Base-by-base conservation (phyloP, 2,329 filamentous ascomycete species). In the Verticillium zaregamsianum region DNA sequence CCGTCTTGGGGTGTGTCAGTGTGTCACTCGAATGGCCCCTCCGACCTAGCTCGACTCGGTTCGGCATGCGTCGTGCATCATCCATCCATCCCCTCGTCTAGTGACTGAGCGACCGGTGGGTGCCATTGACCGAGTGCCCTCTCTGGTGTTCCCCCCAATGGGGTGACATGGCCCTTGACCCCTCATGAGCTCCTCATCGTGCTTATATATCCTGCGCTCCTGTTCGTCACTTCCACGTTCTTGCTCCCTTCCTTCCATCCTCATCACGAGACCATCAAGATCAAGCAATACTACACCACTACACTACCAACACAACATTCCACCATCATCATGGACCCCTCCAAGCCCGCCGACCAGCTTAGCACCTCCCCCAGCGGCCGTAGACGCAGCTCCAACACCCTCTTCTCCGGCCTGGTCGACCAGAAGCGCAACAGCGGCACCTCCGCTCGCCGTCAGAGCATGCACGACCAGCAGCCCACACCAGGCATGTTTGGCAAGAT, bases 401-500 rank as follows among this genome's bases (percentile, higher is more conserved):
- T 82, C 67, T 87, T 86, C 70, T 79, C 83, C 5, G 74, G 78
- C 14, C 79, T 87, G 2, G 74, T 79, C 56, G 77, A 80, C 64
- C 79, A 82, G 61, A 86, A 85, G 72, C 79, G 82, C 58, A 70
- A 72, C 23, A 74, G 73, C 56, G 76, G 80, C 62, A 78, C 80
- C 28, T 66, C 62, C 2, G 79, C 80, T n/a, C 80, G 84, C 15
- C 82, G 84, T 6, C 79, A 82, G 68, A 85, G 82, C 68, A 74
- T 86, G 66, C 77, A 76, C 33, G 84, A 87, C 62, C 84, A 86
- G 69, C 77, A 78, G 62, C 76, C 76, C 15, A 72, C 76, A 58
- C 69, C 77, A 1, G 83, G 83, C 49, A 73, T 86, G 64, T 74
- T 86, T 59, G 81, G 81, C 60, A 76, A 79, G 64, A 79, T 86